Evolutionary conservation across 176 grass and related monocot species (phyloP).

Genomic region (Rhynchospora pubera): DNA sequence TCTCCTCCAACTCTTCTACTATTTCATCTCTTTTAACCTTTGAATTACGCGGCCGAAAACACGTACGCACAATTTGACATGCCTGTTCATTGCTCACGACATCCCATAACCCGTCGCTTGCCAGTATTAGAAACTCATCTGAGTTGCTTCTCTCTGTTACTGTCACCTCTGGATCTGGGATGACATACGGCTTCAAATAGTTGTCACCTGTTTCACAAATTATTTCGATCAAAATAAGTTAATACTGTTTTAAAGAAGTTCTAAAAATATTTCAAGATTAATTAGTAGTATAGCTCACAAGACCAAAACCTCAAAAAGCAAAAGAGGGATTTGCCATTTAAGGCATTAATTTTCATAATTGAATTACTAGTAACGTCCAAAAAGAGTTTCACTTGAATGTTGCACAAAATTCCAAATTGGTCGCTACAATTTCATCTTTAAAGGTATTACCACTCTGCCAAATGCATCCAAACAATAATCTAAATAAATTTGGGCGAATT

Average conservation of each 20-base stretch:
- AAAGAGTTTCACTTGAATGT: neutral
- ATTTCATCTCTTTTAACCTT: neutral
- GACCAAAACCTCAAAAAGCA: neutral
- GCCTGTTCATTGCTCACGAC: slow-evolving; percentile 33
- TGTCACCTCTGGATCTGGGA: slow-evolving; percentile 34
- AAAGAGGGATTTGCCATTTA: neutral
- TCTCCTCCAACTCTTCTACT: neutral
- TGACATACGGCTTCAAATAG: slow-evolving; percentile 38
- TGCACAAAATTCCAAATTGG: neutral
- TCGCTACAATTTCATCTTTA: neutral
- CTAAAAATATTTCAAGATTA: neutral
- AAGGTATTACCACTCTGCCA: neutral
- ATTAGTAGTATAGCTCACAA: neutral
- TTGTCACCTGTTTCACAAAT: slow-evolving; percentile 28
- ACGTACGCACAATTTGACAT: slow-evolving; percentile 23
- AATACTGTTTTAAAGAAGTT: neutral
- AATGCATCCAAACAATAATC: neutral
- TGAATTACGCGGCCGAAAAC: slow-evolving; percentile 1
- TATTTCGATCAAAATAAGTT: neutral
- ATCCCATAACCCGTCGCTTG: slow-evolving; percentile 35
- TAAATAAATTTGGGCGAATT: neutral
- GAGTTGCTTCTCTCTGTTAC: slow-evolving; percentile 30
- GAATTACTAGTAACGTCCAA: neutral
- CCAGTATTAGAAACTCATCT: slow-evolving; percentile 34
- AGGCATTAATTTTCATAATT: neutral